These are phyloP conservation scores for Peronospora farinosa DNA, from an alignment of 352 stramenopile genomes.

Conservation along the genomic window DNA sequence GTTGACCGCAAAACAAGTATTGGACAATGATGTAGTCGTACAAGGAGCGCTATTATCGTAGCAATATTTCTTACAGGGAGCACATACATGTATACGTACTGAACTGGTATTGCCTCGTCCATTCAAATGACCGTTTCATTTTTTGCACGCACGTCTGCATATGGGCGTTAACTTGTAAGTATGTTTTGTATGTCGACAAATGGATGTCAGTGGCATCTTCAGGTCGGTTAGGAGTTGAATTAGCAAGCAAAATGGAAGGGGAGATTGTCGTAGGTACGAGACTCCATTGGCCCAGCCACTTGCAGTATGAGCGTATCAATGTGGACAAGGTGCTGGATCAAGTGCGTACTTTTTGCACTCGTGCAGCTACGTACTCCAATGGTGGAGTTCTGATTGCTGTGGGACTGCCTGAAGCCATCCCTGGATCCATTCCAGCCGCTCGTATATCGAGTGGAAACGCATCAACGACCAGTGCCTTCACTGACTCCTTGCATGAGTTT, in stretches of 20 bases:
- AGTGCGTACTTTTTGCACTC: slow-evolving; percentile 44
- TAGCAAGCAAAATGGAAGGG: slow-evolving; percentile 10
- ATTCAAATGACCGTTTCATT: neutral
- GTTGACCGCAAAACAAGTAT: slow-evolving; percentile 11
- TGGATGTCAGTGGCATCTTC: neutral
- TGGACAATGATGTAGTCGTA: slow-evolving; percentile 15
- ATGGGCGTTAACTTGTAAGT: too few relatives aligned
- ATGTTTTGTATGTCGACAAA: too few relatives aligned
- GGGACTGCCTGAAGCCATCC: slow-evolving; percentile 23
- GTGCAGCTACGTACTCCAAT: slow-evolving; percentile 43
- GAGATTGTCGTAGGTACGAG: slow-evolving; percentile 48
- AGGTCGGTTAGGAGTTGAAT: neutral
- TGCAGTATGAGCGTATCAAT: slow-evolving; percentile 36
- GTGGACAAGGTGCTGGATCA: slow-evolving; percentile 39
- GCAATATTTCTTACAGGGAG: neutral
- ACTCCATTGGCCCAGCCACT: slow-evolving; percentile 69
- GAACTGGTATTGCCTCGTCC: neutral
- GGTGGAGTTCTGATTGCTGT: slow-evolving; percentile 52
- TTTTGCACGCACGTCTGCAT: neutral
- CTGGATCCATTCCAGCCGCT: slow-evolving; percentile 5
- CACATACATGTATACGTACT: neutral
- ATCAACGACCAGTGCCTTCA: slow-evolving; percentile 26
- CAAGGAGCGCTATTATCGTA: slow-evolving; percentile 10
- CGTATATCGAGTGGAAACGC: slow-evolving; percentile 4
- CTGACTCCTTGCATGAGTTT: slow-evolving; percentile 37